These are phyloP conservation scores for Globisporangium yorkense DNA, from an alignment of 352 stramenopile genomes.

Conservation along the genomic window DNA sequence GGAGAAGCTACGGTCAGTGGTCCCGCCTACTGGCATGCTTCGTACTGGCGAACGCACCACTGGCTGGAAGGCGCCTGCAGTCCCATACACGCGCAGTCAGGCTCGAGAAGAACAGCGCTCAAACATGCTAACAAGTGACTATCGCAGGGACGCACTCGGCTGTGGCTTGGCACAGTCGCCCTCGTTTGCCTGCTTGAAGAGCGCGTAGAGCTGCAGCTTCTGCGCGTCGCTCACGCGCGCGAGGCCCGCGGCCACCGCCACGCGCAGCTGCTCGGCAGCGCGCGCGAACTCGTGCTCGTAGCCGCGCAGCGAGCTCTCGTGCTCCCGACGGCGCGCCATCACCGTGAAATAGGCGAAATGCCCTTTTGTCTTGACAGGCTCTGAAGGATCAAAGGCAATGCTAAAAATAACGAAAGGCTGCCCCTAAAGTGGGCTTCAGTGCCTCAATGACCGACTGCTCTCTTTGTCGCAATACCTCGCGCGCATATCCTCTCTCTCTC, in stretches of 20 bases:
- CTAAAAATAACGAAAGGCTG: no score
- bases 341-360: no score
- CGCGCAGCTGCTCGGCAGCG: slow-evolving; percentile 37
- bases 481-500: no score
- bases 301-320: slow-evolving; percentile 42
- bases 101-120: not conserved
- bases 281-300: slow-evolving; percentile 43
- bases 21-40: not conserved
- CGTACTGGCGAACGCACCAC: slow-evolving; percentile 23
- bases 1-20: not conserved
- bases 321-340: slow-evolving; percentile 18
- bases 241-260: slow-evolving; percentile 13
- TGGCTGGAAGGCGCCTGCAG: slow-evolving; percentile 41
- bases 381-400: no score
- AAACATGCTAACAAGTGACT: not conserved
- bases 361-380: no score
- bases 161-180: slow-evolving; percentile 51
- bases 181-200: slow-evolving; percentile 75
- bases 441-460: no score
- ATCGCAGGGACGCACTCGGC: slow-evolving; percentile 27
- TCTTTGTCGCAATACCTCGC: no score
- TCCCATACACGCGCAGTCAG: not conserved
- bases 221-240: slow-evolving; percentile 50
- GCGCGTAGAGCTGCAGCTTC: slow-evolving; percentile 71
- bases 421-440: no score